These are phyloP conservation scores for Dothideomycetes sp. DNA, from an alignment of 2,329 filamentous ascomycete species.

Conservation along the genomic window DNA sequence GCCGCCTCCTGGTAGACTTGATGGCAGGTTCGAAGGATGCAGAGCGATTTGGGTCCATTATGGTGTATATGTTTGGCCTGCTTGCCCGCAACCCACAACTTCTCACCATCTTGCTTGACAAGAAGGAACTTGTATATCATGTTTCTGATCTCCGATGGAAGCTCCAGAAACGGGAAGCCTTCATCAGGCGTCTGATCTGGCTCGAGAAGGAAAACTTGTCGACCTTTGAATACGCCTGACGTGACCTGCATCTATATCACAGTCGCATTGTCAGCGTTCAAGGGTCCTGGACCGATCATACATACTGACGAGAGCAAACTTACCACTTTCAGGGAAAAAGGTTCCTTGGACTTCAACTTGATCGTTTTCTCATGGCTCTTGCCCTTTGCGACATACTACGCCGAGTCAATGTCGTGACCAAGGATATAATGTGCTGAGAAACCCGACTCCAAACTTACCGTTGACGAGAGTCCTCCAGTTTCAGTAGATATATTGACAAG, in stretches of 20 bases:
- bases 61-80: neutral
- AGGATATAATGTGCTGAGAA: too few species aligned
- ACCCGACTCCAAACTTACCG: neutral
- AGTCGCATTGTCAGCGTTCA: neutral
- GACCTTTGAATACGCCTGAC: slow-evolving; percentile 9
- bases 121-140: slow-evolving; percentile 12
- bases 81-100: neutral
- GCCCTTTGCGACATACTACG: neutral
- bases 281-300: too few species aligned
- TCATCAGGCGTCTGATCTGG: slow-evolving; percentile 6
- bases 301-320: neutral
- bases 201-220: slow-evolving; percentile 11
- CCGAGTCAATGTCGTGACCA: too few species aligned
- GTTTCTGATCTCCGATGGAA: slow-evolving; percentile 13
- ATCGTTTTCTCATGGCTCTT: neutral
- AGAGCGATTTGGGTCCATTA: neutral
- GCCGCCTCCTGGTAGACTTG: neutral
- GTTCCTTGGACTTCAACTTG: slow-evolving; percentile 1
- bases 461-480: neutral
- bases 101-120: slow-evolving; percentile 2
- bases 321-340: slow-evolving; percentile 4
- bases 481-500: neutral
- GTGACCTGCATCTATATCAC: slow-evolving; percentile 8
- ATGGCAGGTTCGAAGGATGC: neutral
- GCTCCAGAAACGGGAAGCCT: slow-evolving; percentile 8